Evolutionary conservation across 2,329 filamentous ascomycete species (phyloP).

Genomic region (Aschersonia sp.): DNA sequence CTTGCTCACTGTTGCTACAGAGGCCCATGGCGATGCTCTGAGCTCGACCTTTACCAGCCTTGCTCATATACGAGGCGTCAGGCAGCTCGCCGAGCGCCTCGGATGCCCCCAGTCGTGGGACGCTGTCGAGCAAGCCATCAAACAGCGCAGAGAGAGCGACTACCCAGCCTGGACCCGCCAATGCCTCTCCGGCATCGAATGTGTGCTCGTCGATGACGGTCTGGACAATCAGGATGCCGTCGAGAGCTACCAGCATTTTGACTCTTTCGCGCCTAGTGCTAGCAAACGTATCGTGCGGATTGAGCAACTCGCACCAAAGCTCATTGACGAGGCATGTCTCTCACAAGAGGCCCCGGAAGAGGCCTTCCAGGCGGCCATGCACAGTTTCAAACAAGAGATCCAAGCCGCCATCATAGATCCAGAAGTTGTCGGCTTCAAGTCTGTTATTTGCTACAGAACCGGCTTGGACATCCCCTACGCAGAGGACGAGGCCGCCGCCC

Average conservation of each 20-base stretch:
- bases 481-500: slow-evolving; percentile 25
- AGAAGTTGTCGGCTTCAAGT: slow-evolving; percentile 68
- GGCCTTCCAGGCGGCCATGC: slow-evolving; percentile 19
- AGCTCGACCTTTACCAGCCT: slow-evolving; percentile 46
- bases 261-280: slow-evolving; percentile 45
- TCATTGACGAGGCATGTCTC: slow-evolving; percentile 34
- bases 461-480: slow-evolving; percentile 45
- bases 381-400: slow-evolving; percentile 29
- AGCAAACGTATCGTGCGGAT: slow-evolving; percentile 67
- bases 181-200: slow-evolving; percentile 60
- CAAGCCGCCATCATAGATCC: slow-evolving; percentile 43
- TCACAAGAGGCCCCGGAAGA: slow-evolving; percentile 13
- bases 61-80: slow-evolving; percentile 54
- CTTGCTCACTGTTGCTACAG: slow-evolving; percentile 50
- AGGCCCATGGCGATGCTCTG: slow-evolving; percentile 57
- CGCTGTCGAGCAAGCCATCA: slow-evolving; percentile 28
- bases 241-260: slow-evolving; percentile 49
- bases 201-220: slow-evolving; percentile 66
- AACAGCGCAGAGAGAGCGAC: slow-evolving; percentile 24
- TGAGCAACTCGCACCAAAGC: slow-evolving; percentile 52
- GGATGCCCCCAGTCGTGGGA: slow-evolving; percentile 50
- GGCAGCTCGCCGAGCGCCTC: slow-evolving; percentile 52
- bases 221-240: slow-evolving; percentile 40
- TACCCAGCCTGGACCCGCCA: slow-evolving; percentile 42
- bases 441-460: slow-evolving; percentile 67